Evolutionary conservation across 805 yeast genomes (phyloP).

Genomic region (Kregervanrija delftensis): DNA sequence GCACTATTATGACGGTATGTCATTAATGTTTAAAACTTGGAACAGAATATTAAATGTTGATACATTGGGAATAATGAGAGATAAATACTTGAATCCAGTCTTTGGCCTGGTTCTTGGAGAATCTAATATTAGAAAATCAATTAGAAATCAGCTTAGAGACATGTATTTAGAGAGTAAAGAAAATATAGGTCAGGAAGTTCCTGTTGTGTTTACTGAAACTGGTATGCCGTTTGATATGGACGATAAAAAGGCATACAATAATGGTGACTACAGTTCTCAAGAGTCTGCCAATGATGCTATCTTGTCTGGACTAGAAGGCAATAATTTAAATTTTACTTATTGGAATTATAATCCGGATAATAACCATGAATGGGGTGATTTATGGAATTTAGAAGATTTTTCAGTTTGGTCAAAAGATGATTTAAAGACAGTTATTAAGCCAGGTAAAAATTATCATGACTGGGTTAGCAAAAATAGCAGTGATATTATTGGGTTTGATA

Average conservation of each 20-base stretch:
- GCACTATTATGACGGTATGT: slow-evolving; percentile 93
- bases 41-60: slow-evolving; percentile 76
- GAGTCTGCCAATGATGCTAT: slow-evolving; percentile 80
- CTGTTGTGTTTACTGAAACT: slow-evolving; percentile 84
- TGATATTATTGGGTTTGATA: neutral
- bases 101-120: slow-evolving; percentile 81
- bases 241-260: slow-evolving; percentile 57
- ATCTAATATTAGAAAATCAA: slow-evolving; percentile 61
- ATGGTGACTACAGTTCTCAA: slow-evolving; percentile 67
- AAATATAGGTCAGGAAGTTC: slow-evolving; percentile 55
- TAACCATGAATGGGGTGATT: slow-evolving; percentile 80
- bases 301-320: slow-evolving; percentile 69
- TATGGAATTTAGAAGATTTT: slow-evolving; percentile 92
- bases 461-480: slow-evolving; percentile 10
- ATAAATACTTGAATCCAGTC: slow-evolving; percentile 63
- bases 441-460: slow-evolving; percentile 5
- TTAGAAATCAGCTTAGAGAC: slow-evolving; percentile 60
- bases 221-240: slow-evolving; percentile 98
- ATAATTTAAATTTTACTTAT: slow-evolving; percentile 63
- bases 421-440: slow-evolving; percentile 5
- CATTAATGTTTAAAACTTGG: slow-evolving; percentile 90
- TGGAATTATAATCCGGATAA: slow-evolving; percentile 82
- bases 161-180: slow-evolving; percentile 58
- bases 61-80: slow-evolving; percentile 81
- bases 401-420: slow-evolving; percentile 78